Conservation (phyloP, 352 stramenopile genomes). For the Globisporangium echinulatum region DNA sequence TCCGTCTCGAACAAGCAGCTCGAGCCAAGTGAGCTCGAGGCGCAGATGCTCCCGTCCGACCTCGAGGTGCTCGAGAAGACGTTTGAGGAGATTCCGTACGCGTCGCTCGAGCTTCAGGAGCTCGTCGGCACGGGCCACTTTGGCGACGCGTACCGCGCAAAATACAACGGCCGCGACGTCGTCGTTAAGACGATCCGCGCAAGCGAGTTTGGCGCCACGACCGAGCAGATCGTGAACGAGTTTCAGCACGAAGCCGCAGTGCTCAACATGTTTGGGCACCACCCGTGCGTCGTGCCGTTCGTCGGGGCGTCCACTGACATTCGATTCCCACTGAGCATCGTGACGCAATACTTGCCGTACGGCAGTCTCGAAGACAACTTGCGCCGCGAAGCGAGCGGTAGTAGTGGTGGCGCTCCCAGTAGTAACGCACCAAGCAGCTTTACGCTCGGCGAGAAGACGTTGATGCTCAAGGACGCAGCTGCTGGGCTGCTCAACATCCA, state of each 20-base stretch:
- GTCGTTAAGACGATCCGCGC: conserved; percentile 80
- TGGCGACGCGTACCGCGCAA: conserved; percentile 66
- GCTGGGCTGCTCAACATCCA: conserved; percentile 77
- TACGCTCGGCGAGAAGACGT: conserved; percentile 38
- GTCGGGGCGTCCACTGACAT: conserved; percentile 70
- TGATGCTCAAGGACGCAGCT: conserved; percentile 69
- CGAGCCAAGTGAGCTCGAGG: conserved; percentile 36
- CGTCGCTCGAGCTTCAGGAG: conserved; percentile 58
- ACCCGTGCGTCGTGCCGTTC: conserved; percentile 78
- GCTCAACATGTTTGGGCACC: conserved; percentile 78
- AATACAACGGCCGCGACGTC: conserved; percentile 56
- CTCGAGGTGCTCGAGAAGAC: conserved; percentile 72
- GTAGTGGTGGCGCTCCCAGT: neutral
- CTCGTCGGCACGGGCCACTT: conserved; percentile 75
- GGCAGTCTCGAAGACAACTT: conserved; percentile 71
- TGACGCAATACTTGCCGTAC: conserved; percentile 72
- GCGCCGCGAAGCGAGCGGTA: conserved; percentile 16
- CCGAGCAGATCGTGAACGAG: conserved; percentile 69
- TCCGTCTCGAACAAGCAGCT: conserved; percentile 35
- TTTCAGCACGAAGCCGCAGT: conserved; percentile 80
- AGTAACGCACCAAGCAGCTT: conserved; percentile 3
- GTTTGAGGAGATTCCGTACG: conserved; percentile 72
- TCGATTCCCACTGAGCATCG: conserved; percentile 49
- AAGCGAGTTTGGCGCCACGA: conserved; percentile 67
- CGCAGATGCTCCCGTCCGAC: conserved; percentile 45